Evolutionary conservation across 2,329 filamentous ascomycete species (phyloP).

Genomic region (Scopulariopsis brevicaulis): DNA sequence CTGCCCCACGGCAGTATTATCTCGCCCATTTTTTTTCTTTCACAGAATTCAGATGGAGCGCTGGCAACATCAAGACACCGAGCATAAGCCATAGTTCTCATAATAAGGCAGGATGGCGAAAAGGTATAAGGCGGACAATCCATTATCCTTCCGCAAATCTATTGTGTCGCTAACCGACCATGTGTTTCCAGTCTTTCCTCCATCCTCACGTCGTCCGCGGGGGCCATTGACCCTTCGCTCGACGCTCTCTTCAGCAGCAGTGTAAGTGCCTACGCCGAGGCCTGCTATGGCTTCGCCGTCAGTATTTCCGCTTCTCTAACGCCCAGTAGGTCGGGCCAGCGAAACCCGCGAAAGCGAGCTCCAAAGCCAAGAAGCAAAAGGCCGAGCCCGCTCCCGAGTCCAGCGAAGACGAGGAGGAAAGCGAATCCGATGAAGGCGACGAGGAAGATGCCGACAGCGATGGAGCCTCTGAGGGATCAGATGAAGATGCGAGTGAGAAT

Average conservation of each 20-base stretch:
- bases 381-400: slow-evolving; percentile 12
- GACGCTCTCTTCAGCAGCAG: slow-evolving; percentile 61
- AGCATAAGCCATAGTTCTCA: neutral
- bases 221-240: slow-evolving; percentile 56
- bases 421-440: slow-evolving; percentile 2
- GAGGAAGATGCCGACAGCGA: slow-evolving; percentile 18
- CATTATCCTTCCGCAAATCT: neutral
- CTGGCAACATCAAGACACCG: neutral
- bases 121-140: slow-evolving; percentile 8
- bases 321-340: slow-evolving; percentile 8
- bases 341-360: slow-evolving; percentile 14
- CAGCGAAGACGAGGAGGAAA: slow-evolving; percentile 10
- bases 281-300: slow-evolving; percentile 9
- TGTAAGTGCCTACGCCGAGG: slow-evolving; percentile 38
- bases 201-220: slow-evolving; percentile 16
- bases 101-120: slow-evolving; percentile 10
- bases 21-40: neutral
- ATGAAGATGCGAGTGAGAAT: slow-evolving; percentile 18
- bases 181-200: neutral
- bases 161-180: neutral
- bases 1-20: slow-evolving; percentile 1
- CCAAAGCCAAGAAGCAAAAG: slow-evolving; percentile 21
- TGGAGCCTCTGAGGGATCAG: slow-evolving; percentile 18
- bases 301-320: slow-evolving; percentile 7
- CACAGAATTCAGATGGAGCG: neutral